Conservation (phyloP, 192 early-diverging fungal species). For the Dissophora globulifera region DNA sequence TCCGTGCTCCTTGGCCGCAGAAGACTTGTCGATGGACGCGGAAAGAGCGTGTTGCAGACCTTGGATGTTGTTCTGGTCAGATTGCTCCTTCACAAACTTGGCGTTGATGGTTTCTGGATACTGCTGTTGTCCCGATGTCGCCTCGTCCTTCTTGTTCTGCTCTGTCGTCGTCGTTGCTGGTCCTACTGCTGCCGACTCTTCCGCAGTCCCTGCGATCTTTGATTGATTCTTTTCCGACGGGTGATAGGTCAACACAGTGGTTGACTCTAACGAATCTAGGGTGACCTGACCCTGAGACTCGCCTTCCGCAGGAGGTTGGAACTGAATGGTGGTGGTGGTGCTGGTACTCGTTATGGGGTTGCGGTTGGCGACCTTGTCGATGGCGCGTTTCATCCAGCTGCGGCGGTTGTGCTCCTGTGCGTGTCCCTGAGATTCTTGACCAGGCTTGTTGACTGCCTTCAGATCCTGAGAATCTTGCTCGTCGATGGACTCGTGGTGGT, state of each 20-base stretch:
- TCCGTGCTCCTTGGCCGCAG: slow-evolving; percentile 6
- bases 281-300: slow-evolving; percentile 3
- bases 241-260: background rate
- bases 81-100: slow-evolving; percentile 43
- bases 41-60: slow-evolving; percentile 36
- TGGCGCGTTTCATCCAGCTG: background rate
- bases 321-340: slow-evolving; percentile 11
- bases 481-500: background rate
- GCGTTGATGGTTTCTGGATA: slow-evolving; percentile 43
- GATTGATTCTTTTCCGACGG: no score
- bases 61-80: slow-evolving; percentile 12
- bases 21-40: slow-evolving; percentile 30
- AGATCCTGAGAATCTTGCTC: background rate
- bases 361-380: background rate
- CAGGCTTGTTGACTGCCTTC: background rate
- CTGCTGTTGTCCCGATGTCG: background rate
- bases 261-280: slow-evolving; percentile 2
- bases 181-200: background rate
- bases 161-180: background rate
- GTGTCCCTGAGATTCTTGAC: no score
- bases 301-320: slow-evolving; percentile 6
- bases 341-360: background rate
- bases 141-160: background rate
- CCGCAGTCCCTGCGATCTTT: no score
- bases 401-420: no score